Base-by-base conservation (phyloP, 2,329 filamentous ascomycete species). In the Penicillium sclerotiorum region DNA sequence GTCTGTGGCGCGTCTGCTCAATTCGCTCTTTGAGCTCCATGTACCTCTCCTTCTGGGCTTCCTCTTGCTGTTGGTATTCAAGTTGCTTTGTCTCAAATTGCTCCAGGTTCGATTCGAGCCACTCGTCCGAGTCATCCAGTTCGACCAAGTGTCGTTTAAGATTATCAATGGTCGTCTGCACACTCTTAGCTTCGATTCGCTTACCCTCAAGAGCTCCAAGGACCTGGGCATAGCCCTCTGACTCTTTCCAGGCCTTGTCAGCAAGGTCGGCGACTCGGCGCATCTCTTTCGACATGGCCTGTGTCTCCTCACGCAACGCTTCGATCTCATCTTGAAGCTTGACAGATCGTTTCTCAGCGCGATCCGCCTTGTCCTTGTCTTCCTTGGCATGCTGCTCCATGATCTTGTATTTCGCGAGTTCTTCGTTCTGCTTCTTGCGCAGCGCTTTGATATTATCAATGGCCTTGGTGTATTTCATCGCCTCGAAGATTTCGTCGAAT, bases 401-500 rank as follows among this genome's bases (percentile, higher is more conserved):
- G 36, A 87, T 83, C 63, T 89, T 90, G 49, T 88, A 80, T 53
- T 86, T 83, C 13, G 77, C 81, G 8, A 97, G 79, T 53, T 93
- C 82, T 56, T 88, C 85, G 28, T 86, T 87, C 58, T 95, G 87
- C 57, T 86, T 87, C 73, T 97, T 99, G 32, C 87, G 82, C 42
- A 97, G 78, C 8, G 85, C 70, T 66, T 95, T 96, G 67, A 99
- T 88, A 68, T 95, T 96, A 38, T 96, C 92, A 52, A 99, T 95
- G 15, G 92, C 94, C 65, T 96, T 96, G 27, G 92, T 96, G 71
- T 97, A 99, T 68, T 96, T 96, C 73, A 90, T 79, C 1, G 94
- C 94, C 72, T 97, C 94, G 60, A 99, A 99, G 9, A 99, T 99
- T 67, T 96, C 90, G 66, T 99, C 94, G 53, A 99, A 99, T 45